These are phyloP conservation scores for Mrakia frigida DNA, from an alignment of 768 basidiomycete genomes.

Conservation along the genomic window DNA sequence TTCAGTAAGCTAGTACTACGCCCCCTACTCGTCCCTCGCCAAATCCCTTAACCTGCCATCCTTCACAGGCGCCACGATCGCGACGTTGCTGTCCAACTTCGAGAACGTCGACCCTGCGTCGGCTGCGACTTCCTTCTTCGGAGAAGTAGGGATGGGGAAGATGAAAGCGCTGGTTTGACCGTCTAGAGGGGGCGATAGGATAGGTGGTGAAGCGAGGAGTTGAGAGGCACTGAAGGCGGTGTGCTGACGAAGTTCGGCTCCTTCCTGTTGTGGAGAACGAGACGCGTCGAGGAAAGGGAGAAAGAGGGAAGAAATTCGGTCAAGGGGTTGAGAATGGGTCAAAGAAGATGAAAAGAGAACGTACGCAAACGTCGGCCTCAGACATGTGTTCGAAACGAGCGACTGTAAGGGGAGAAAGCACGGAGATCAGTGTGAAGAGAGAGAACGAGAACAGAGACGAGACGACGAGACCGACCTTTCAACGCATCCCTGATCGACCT, in stretches of 20 bases:
- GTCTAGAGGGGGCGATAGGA: background rate
- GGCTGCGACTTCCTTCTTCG: background rate
- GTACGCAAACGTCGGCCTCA: slow-evolving; percentile 61
- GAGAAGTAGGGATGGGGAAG: background rate
- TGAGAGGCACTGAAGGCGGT: too few relatives aligned
- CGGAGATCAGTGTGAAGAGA: background rate
- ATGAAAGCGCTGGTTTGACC: background rate
- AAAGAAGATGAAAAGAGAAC: slow-evolving; percentile 19
- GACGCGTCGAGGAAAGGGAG: background rate
- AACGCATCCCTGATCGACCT: slow-evolving; percentile 49
- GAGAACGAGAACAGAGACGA: background rate
- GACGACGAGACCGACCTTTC: slow-evolving; percentile 58
- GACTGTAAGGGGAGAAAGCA: too few relatives aligned
- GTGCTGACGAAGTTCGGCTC: background rate
- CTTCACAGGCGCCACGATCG: slow-evolving; percentile 19
- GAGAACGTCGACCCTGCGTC: slow-evolving; percentile 6
- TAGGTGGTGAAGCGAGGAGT: background rate
- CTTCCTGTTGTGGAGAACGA: background rate
- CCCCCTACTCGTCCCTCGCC: background rate
- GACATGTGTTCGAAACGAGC: slow-evolving; percentile 48
- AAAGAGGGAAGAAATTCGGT: too few relatives aligned
- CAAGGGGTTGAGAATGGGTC: background rate
- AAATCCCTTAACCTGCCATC: slow-evolving; percentile 25
- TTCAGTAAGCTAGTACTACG: too few relatives aligned
- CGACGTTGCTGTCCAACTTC: slow-evolving; percentile 19